Conservation (phyloP, 257 asterid species). For the Anisodus tanguticus region DNA sequence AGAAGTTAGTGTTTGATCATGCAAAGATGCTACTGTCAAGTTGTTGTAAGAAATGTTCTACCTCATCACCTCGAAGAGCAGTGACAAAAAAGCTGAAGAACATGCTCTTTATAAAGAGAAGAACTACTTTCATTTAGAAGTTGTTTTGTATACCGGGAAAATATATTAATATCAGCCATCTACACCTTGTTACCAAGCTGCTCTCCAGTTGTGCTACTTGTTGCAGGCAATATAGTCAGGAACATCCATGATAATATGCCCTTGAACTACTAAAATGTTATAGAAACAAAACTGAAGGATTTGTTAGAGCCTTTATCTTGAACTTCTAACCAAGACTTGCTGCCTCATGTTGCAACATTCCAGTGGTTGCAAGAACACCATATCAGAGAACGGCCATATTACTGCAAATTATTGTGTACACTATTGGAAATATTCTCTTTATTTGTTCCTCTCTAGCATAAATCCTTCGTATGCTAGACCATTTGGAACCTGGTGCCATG, state of each 20-base stretch:
- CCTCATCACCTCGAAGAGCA: background rate
- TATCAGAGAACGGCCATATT: background rate
- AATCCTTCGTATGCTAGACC: background rate
- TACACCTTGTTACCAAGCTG: background rate
- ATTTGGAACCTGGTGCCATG: background rate
- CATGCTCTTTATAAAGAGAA: background rate
- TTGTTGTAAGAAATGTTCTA: background rate
- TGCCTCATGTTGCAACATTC: conserved; percentile 9
- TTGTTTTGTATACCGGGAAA: background rate
- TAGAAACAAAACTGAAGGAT: background rate
- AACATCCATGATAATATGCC: background rate
- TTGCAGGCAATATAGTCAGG: background rate
- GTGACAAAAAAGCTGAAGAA: background rate
- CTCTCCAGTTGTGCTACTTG: background rate
- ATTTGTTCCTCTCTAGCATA: background rate
- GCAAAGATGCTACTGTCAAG: background rate
- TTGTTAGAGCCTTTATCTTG: conserved; percentile 8
- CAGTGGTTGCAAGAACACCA: background rate
- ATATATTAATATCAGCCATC: background rate
- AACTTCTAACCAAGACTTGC: background rate
- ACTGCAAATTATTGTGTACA: background rate
- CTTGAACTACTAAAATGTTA: conserved; percentile 13
- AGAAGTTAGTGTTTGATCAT: conserved; percentile 7
- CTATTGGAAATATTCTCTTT: background rate
- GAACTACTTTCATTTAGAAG: background rate